phyloP scores from a whole-genome alignment of 441 rosid genomes.

The Cnidoscolus chayamansa region DNA sequence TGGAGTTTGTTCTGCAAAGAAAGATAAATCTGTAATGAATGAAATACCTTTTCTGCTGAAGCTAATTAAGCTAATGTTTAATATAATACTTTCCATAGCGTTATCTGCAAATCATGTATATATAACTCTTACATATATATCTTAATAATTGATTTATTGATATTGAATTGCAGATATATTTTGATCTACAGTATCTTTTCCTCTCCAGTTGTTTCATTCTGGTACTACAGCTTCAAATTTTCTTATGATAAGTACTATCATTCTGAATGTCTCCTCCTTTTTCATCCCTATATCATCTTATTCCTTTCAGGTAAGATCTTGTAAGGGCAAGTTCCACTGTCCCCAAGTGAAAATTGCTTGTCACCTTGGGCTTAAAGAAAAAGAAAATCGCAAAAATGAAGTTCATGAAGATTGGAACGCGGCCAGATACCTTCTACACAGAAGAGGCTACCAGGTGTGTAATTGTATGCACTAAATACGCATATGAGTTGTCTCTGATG shows the following conservation, averaged over 20 bases:
- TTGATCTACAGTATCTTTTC: background rate
- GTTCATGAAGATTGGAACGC: slow-evolving; percentile 91
- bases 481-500: background rate
- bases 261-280: background rate
- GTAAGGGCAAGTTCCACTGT: slow-evolving; percentile 20
- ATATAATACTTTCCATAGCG: background rate
- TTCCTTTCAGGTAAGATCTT: slow-evolving; percentile 12
- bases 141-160: background rate
- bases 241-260: background rate
- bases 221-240: background rate
- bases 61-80: background rate
- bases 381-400: slow-evolving; percentile 50
- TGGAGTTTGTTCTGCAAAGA: background rate
- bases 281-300: background rate
- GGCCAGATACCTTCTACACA: slow-evolving; percentile 83
- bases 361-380: slow-evolving; percentile 23
- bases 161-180: background rate
- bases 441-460: slow-evolving; percentile 73
- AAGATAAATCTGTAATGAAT: background rate
- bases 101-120: background rate
- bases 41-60: slow-evolving; percentile 12
- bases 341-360: slow-evolving; percentile 11
- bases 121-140: no score
- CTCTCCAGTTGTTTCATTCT: background rate
- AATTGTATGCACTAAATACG: no score